These are phyloP conservation scores for Endocalyx cinctus DNA, from an alignment of 2,329 filamentous ascomycete species.

Conservation along the genomic window DNA sequence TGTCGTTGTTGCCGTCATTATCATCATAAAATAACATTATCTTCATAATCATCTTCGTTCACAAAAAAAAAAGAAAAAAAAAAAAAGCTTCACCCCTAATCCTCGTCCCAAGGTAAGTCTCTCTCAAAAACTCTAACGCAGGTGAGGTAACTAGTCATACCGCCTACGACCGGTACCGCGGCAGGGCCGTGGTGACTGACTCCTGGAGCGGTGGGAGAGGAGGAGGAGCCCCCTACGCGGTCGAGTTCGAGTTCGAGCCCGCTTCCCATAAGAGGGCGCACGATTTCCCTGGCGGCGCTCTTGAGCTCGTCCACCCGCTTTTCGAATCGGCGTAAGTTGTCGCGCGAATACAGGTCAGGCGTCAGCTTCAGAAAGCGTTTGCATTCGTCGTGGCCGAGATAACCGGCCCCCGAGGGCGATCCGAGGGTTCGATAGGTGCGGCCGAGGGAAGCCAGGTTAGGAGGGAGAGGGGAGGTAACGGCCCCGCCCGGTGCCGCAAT, in stretches of 20 bases:
- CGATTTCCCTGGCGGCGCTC: slow-evolving; percentile 72
- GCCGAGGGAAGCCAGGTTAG: slow-evolving; percentile 60
- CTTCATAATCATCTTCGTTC: too few relatives aligned
- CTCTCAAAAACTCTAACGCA: slow-evolving; percentile 27
- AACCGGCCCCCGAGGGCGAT: slow-evolving; percentile 53
- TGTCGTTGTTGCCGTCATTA: too few relatives aligned
- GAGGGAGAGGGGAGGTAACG: too few relatives aligned
- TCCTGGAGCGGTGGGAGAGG: slow-evolving; percentile 33
- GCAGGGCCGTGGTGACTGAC: slow-evolving; percentile 24
- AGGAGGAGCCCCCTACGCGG: slow-evolving; percentile 30
- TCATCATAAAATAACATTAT: too few relatives aligned
- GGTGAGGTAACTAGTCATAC: slow-evolving; percentile 26
- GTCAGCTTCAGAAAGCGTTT: slow-evolving; percentile 84
- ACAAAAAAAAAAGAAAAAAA: too few relatives aligned
- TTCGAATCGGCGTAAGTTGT: slow-evolving; percentile 83
- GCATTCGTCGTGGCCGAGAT: slow-evolving; percentile 80
- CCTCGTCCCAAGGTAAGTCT: slow-evolving; percentile 28
- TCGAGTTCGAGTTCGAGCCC: slow-evolving; percentile 75
- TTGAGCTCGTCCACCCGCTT: slow-evolving; percentile 86
- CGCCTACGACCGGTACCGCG: slow-evolving; percentile 7
- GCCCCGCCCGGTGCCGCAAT: slow-evolving; percentile 30
- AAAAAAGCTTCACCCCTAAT: slow-evolving; percentile 8
- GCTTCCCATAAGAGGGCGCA: slow-evolving; percentile 81
- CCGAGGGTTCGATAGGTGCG: slow-evolving; percentile 76
- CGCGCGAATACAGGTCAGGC: slow-evolving; percentile 76